phyloP scores from a whole-genome alignment of 768 basidiomycete species.

The Lentinula guzmanii region DNA sequence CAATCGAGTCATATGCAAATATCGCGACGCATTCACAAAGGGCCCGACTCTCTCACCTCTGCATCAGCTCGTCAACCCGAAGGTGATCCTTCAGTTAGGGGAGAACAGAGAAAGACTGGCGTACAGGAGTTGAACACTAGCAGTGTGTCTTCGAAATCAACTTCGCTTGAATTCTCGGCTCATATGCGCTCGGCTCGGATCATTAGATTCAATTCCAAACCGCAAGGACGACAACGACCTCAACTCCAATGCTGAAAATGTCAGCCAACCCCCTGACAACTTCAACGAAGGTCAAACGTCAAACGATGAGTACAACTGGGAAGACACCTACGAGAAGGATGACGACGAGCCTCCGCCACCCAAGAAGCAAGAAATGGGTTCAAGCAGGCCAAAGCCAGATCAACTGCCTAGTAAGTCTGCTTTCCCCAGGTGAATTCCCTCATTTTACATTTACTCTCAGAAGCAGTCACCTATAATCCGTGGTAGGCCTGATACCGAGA shows the following conservation, averaged over 20 bases:
- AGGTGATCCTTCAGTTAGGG: too few relatives aligned
- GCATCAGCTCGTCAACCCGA: background rate
- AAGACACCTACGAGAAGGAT: conserved; percentile 20
- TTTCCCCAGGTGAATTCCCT: background rate
- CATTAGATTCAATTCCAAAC: background rate
- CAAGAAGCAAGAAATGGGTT: background rate
- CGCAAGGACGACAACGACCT: background rate
- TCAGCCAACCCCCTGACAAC: background rate
- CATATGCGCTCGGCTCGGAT: too few relatives aligned
- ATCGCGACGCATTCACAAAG: background rate
- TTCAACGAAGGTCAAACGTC: background rate
- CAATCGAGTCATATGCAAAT: background rate
- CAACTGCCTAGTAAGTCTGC: background rate
- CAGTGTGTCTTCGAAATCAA: too few relatives aligned
- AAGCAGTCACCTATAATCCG: background rate
- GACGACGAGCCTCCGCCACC: background rate
- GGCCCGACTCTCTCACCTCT: background rate
- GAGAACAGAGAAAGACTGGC: too few relatives aligned
- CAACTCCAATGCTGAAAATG: background rate
- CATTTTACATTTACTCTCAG: background rate
- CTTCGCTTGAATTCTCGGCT: too few relatives aligned
- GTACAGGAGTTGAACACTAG: too few relatives aligned
- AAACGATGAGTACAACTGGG: conserved; percentile 11
- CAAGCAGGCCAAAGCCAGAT: background rate
- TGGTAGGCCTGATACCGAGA: background rate